Evolutionary conservation across 257 asterid genomes (phyloP), one percentile per base, ranked within the genome.

Genomic region (Thymus mandschuricus): DNA sequence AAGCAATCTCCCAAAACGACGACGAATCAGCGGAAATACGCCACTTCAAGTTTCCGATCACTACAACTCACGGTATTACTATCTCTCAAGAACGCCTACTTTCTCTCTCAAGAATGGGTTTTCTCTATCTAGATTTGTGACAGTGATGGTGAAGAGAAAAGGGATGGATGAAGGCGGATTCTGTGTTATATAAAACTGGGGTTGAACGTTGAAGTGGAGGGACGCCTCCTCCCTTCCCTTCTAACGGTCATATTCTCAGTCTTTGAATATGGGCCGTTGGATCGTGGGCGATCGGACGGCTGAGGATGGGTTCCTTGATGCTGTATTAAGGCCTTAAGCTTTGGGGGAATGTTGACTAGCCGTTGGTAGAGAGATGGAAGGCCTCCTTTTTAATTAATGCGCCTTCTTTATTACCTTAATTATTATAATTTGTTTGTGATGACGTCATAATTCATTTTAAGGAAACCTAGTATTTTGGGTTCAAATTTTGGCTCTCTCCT

Each of bases 201-300:
- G 48, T 34, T 33, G 64, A 60, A 9, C 31, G 8, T 35, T 43
- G 79, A 21, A 73, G 77, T 40, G 76, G 81, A 63, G 75, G 64
- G 78, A 50, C 79, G 82, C 81, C 66, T 67, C 70, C 21, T 21
- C 21, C 21, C 21, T 50, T 57, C 54, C 29, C 34, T 10, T 1
- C 28, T 51, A 87, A 84, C 92, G 92, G 92, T 86, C 89, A 77
- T 76, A 81, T 81, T 81, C 66, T 63, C 76, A 55, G 60, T 12
- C 66, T 76, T 57, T 44, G 79, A 81, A 77, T 68, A 41, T 12
- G 61, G 65, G 3, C 80, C 92, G 82, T 84, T 76, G 75, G 88
- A 86, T 84, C 48, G 38, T 2, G 3, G 21, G 56, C 33, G 11
- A 59, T 5, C 44, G 34, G 66, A 75, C 82, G 86, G 86, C 46